Conservation (phyloP, 768 basidiomycete species). For the Termitomyces sp. region DNA sequence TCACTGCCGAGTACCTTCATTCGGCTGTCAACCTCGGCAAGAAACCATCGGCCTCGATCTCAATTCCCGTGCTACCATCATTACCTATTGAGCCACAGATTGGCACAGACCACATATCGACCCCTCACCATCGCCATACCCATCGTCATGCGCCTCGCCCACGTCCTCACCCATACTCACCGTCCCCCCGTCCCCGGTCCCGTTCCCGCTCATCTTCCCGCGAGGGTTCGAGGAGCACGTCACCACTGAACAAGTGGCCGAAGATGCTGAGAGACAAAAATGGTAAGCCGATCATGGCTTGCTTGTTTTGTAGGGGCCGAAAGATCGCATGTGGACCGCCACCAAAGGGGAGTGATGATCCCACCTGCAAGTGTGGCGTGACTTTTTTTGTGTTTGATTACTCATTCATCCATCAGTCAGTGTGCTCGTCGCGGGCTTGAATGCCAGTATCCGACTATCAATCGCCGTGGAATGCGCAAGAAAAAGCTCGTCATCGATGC, state of each 20-base stretch:
- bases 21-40: neutral
- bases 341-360: conserved; percentile 32
- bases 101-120: neutral
- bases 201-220: conserved; percentile 1
- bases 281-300: conserved; percentile 44
- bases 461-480: neutral
- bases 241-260: neutral
- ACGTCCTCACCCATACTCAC: conserved; percentile 4
- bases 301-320: conserved; percentile 47
- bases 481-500: neutral
- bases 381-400: neutral
- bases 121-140: neutral
- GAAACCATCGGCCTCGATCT: neutral
- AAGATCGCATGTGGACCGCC: conserved; percentile 54
- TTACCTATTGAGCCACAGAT: neutral
- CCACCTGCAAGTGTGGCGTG: conserved; percentile 46
- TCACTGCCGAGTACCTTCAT: neutral
- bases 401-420: no score
- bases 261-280: conserved; percentile 3
- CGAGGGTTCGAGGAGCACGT: neutral
- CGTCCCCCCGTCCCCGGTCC: neutral
- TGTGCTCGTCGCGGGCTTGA: neutral
- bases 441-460: neutral
- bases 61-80: neutral
- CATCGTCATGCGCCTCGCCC: neutral